A percentile compares a stretch with the other conserved stretches of the same genome.
These are phyloP conservation scores for Apiospora pterosperma DNA, from an alignment of 2,329 filamentous ascomycete genomes.

Conservation along the genomic window DNA sequence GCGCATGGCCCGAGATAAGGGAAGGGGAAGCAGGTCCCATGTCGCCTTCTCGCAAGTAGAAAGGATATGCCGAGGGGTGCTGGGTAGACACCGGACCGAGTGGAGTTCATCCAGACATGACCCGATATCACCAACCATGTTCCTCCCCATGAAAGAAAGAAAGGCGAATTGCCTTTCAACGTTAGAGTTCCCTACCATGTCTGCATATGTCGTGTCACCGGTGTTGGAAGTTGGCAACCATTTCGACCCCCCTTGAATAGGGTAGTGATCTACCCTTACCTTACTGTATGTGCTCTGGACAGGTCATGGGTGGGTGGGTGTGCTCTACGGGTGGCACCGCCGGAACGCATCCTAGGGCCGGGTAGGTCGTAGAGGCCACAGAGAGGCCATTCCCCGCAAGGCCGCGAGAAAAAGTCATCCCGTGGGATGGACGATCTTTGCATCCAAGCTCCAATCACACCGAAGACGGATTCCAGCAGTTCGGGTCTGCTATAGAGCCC, in stretches of 20 bases:
- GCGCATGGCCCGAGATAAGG: not conserved
- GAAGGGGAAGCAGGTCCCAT: not conserved
- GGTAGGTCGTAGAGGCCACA: not conserved
- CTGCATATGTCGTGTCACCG: slow-evolving; percentile 3
- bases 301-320: not conserved
- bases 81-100: slow-evolving; percentile 4
- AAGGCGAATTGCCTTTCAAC: not conserved
- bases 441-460: not conserved
- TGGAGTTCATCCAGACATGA: not conserved
- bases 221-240: not conserved
- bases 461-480: slow-evolving; percentile 5
- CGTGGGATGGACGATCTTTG: not conserved
- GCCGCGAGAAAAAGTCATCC: not conserved
- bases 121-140: not conserved
- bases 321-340: not conserved
- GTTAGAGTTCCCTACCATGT: not conserved
- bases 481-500: slow-evolving; percentile 4
- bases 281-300: not conserved
- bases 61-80: not conserved
- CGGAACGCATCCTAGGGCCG: not conserved
- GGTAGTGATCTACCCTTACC: not conserved
- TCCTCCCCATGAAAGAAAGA: not conserved
- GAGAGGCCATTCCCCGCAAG: not conserved
- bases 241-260: not conserved
- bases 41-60: not conserved